Evolutionary conservation across 2,329 filamentous ascomycete species (phyloP), one percentile per base, ranked within the genome.

Genomic region (Daldinia eschscholtzii): DNA sequence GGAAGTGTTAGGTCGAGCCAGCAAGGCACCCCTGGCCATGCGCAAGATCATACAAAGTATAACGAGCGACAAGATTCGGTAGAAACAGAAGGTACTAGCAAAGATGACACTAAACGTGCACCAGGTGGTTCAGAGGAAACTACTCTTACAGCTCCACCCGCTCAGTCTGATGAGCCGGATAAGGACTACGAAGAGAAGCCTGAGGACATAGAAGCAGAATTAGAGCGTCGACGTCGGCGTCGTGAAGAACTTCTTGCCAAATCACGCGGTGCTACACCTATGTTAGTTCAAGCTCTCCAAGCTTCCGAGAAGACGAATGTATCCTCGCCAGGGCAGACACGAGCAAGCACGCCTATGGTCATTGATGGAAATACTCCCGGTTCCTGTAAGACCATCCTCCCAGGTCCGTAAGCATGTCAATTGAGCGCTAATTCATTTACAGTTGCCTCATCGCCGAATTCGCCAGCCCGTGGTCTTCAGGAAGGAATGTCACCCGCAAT

Each of bases 231-330:
- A 62, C 91, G 94, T 30, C 93, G 92, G 77, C 89, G 92, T 65
- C 91, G 94, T 72, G 93, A 96, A 81, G 93, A 93, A 71, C 92
- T 97, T 71, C 88, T 93, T 77, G 92, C 93, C 78, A 97, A 94
- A 83, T 92, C 93, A 75, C 90, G 89, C 72, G 90, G 91, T 75
- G 87, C 90, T 58, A 90, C 91, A 57, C 91, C 92, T 58, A 85
- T 95, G 75, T 87, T 92, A 68, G 88, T 95, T 70, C 90, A 94
- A 81, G 91, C 92, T 65, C 83, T 95, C 42, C 88, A 91, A 71
- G 85, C 87, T 65, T 84, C 87, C 56, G 88, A 87, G 71, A 90
- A 88, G 70, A 81, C 85, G 70, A 82, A 85, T 61, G 82, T 82
- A 41, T 86, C 87, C 13, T 88, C 89, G n/a, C 83, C 86, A 30